Evolutionary conservation across 352 stramenopile species (phyloP).

Genomic region (Phytopythium oedochilum): DNA sequence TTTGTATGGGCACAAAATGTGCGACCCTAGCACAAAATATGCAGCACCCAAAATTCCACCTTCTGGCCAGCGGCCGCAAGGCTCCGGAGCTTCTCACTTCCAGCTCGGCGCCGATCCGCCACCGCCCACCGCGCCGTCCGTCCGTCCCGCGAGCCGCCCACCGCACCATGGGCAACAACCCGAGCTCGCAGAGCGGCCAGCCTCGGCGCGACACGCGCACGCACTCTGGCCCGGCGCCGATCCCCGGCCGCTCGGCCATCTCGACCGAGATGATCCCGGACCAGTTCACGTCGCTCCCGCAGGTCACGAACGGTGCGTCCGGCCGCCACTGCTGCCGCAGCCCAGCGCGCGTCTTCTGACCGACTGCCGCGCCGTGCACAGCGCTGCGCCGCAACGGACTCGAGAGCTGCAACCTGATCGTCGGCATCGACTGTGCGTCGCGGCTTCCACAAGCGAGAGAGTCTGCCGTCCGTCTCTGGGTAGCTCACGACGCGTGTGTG

Average conservation of each 20-base stretch:
- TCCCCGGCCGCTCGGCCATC: slow-evolving; percentile 12
- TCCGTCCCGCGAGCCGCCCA: neutral
- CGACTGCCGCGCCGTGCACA: neutral
- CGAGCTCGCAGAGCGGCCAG: slow-evolving; percentile 10
- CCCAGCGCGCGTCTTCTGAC: no score
- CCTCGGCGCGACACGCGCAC: slow-evolving; percentile 15
- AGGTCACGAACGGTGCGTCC: slow-evolving; percentile 47
- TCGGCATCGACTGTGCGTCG: slow-evolving; percentile 80
- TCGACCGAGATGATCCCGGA: slow-evolving; percentile 57
- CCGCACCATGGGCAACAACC: slow-evolving; percentile 20
- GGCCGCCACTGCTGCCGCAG: no score
- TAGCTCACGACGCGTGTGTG: neutral
- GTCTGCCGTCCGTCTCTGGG: no score
- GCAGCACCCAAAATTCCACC: neutral
- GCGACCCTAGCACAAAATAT: no score
- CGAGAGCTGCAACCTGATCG: slow-evolving; percentile 82
- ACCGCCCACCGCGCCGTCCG: neutral
- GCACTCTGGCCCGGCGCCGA: slow-evolving; percentile 31
- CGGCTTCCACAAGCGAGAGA: no score
- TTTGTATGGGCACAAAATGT: no score
- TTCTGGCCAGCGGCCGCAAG: neutral
- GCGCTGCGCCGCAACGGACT: slow-evolving; percentile 71
- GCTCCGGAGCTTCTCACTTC: neutral
- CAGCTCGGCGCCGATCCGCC: neutral
- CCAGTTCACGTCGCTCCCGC: slow-evolving; percentile 57